Evolutionary conservation across 2,329 filamentous ascomycete species (phyloP), one percentile per base, ranked within the genome.

Genomic region (Parafenestella ontariensis): DNA sequence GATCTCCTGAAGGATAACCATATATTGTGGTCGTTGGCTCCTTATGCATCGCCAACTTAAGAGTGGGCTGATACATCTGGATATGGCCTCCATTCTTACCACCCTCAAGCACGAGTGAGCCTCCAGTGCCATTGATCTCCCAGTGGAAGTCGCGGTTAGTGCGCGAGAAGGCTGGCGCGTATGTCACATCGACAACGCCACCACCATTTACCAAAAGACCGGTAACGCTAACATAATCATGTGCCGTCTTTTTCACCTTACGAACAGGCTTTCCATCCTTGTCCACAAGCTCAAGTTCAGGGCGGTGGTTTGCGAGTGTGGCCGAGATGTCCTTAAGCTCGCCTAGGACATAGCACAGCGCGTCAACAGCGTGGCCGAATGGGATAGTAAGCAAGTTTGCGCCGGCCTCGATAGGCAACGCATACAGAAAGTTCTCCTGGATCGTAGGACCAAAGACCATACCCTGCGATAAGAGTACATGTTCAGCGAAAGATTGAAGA

Each of bases 391-490:
- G 50, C 31, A 78, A 34, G 29, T 80, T 81, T 2, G 74, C 78
- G 0, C 78, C 78, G 3, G 85, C 64, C 7, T 77, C 73, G 10
- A 78, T 72, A 5, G 83, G 73, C 0, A 80, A 66, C 37, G 84
- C 83, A 53, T 86, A 88, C 24, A 73, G 66, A 26, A 83, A 61
- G 7, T 43, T 29, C 15, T 66, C 54, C 1, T 31, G 26, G 0
- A 65, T 40, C 1, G 54, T 52, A 2, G 62, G 52, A 3, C 69
- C 67, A 8, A 65, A 67, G 3, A 74, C 60, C 13, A 48, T 28
- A 2, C 65, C 67, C 48, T 71, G n/a, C 41, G 17, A 45, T 46
- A 11, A 31, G 10, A 8, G 23, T 17, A 24, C 18, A 33, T 3
- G 2, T 5, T 59, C 26, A 59, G 39, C 33, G n/a, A 33, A 2